Conservation (phyloP, 306 rosid species). For the Quercus agrifolia region DNA sequence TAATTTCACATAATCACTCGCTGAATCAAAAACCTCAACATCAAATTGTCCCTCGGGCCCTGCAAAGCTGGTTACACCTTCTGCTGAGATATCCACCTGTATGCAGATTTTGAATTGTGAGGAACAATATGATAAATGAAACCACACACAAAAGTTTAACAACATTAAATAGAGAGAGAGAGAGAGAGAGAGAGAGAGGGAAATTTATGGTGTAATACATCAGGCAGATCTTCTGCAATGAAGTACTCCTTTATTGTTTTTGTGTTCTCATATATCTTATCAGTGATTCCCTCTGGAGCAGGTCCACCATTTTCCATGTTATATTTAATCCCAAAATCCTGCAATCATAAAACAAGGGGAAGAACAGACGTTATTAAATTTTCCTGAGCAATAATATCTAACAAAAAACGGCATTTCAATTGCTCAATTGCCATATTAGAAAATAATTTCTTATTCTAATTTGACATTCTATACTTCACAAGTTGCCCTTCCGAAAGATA, state of each 20-base stretch:
- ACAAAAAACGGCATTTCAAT: background rate
- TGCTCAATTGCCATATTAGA: background rate
- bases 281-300: slow-evolving; percentile 91
- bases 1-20: slow-evolving; percentile 80
- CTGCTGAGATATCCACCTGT: slow-evolving; percentile 74
- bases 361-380: background rate
- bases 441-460: background rate
- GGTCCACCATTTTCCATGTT: slow-evolving; percentile 99
- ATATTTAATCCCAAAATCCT: slow-evolving; percentile 98
- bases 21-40: slow-evolving; percentile 96
- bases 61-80: slow-evolving; percentile 61
- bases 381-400: background rate
- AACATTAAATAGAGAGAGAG: background rate
- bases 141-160: slow-evolving; percentile 1
- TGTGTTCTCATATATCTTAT: slow-evolving; percentile 82
- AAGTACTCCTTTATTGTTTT: slow-evolving; percentile 82
- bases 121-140: slow-evolving; percentile 16
- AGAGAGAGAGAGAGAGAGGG: background rate
- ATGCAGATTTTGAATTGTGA: slow-evolving; percentile 15
- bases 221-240: slow-evolving; percentile 74
- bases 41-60: slow-evolving; percentile 98
- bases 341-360: slow-evolving; percentile 33
- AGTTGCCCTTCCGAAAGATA: background rate
- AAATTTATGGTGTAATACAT: slow-evolving; percentile 43
- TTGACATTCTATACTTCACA: background rate